Evolutionary conservation across 768 basidiomycete species (phyloP), one percentile per base, ranked within the genome.

Genomic region (Mycena vulgaris): DNA sequence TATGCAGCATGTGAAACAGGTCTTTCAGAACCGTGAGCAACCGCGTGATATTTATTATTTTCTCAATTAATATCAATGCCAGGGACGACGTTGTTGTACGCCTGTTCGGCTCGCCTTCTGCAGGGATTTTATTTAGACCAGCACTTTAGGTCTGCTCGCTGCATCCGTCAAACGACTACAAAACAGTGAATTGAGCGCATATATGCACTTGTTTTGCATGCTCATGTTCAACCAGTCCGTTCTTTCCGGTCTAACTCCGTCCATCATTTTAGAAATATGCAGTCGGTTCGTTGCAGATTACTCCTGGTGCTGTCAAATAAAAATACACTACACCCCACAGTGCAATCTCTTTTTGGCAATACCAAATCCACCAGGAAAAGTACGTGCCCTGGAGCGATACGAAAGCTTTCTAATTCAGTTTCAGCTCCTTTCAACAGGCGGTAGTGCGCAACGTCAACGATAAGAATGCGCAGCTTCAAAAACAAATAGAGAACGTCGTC

Each of bases 291-390:
- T 77, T 27, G 19, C 31, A 21, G 21, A 21, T 49, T 25, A 51
- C 42, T 67, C 56, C 35, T 42, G 13, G 19, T 31, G 6, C 33
- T 35, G 33, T 35, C 7, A 35, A 35, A 13, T 11, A 11, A n/a
- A 45, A 4, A 21, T 45, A 3, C 42, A 21, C 42, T 23, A 45
- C 42, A 21, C 42, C 6, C 11, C n/a, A 7, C 35, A 94, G 94
- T 25, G 93, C 95, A 5, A 88, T 95, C 66, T 93, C 94, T 5
- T 96, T 96, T 78, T 96, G 95, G 95, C 93, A 95, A 78, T 96
- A 96, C 78, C 95, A 96, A 75, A 88, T 91, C 58, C 93, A 94
- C 71, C 95, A 96, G 80, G 95, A 96, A 83, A 90, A 88, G 94
- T 93, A 64, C 66, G 81, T 74, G 27, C 25, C 8, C 66, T 31